Base-by-base conservation (phyloP, 306 rosid genomes). In the Trifolium dubium region DNA sequence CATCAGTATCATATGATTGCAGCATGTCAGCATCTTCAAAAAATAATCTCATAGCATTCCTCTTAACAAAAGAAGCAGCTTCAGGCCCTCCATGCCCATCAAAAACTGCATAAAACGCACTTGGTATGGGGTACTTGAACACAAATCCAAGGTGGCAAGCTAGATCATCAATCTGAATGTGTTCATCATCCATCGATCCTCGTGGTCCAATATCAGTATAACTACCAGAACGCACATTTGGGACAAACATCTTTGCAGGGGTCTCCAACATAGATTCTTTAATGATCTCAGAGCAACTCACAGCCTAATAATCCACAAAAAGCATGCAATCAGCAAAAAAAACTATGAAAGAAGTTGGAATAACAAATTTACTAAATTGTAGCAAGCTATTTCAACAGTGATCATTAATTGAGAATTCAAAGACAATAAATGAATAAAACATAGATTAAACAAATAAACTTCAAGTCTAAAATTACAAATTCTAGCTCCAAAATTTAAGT, bases 31-130 rank as follows among this genome's bases (percentile, higher is more conserved):
- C 82, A 71, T 94, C 98, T 86, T 89, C 83, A 64, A 94, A 89
- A 64, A 94, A 94, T 31, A 94, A 79, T 78, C 77, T 87, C 90
- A 88, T 78, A 3, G 92, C 96, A 81, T 91, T 82, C 80, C 82
- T 88, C 84, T 91, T 91, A 60, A 94, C 72, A 82, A 84, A 94
- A 18, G 89, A 66, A 71, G 98, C 97, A 31, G 97, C 98, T 10
- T 86, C 88, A 50, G 96, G 90, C n/a, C 98, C 98, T 18, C 89
- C 97, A 55, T 94, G 98, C 46, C 98, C 98, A 62, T 94, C 98
- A 75, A 94, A 89, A 59, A 94, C 89, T 2, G 91, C 98, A 85
- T 94, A 94, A 77, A 94, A 94, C 1, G 96, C 89, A 77, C 89
- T 79, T 0, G 89, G 92, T 66, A 78, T 69, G 1, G 89, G 81